phyloP scores from a whole-genome alignment of 2,329 filamentous ascomycete species.

The Curvularia sp. region DNA sequence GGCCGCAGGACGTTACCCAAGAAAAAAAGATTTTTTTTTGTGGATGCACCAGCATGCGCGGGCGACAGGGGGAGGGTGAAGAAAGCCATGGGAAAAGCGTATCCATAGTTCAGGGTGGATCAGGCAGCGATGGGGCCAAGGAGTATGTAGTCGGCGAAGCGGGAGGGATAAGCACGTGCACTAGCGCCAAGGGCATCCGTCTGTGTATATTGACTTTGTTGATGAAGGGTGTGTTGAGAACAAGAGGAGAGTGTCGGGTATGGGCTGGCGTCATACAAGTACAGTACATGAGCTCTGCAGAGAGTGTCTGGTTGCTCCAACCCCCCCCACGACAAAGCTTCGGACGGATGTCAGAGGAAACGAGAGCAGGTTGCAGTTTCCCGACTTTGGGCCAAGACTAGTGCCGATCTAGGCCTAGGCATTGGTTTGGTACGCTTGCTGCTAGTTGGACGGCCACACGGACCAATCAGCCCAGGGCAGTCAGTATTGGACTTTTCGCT shows the following conservation, averaged over 20 bases:
- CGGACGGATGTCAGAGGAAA: not conserved
- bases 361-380: not conserved
- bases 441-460: not conserved
- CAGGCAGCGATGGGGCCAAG: not conserved
- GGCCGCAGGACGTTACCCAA: conserved; percentile 4
- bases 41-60: not conserved
- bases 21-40: conserved; percentile 4
- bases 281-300: too few relatives aligned
- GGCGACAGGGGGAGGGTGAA: not conserved
- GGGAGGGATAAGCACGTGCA: not conserved
- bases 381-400: not conserved
- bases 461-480: not conserved
- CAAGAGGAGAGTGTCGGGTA: not conserved
- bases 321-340: not conserved
- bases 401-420: not conserved
- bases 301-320: too few relatives aligned
- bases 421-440: not conserved
- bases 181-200: not conserved
- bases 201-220: not conserved
- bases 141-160: conserved; percentile 13
- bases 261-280: not conserved
- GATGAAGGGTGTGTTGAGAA: not conserved
- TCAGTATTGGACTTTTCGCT: not conserved
- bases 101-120: not conserved
- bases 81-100: not conserved